Evolutionary conservation across 2,329 filamentous ascomycete species (phyloP), one percentile per base, ranked within the genome.

Genomic region (Colletotrichum viniferum): DNA sequence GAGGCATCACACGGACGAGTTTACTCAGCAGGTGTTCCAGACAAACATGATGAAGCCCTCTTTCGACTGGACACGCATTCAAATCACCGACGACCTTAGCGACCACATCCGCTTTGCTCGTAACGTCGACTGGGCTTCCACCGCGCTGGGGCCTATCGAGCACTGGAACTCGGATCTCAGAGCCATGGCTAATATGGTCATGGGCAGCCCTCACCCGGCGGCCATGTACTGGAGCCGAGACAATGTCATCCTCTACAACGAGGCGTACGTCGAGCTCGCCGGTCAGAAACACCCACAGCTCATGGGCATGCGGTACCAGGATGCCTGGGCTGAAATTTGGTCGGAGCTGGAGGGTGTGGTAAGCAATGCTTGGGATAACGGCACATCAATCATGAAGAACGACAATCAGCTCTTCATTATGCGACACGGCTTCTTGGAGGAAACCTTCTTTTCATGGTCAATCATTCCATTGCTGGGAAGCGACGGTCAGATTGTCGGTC

Each of bases 381-480:
- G 94, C 1, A 92, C 96, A 84, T 93, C 94, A 1, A 95, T 93
- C 0, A 95, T 96, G 93, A 96, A 96, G 82, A 92, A 96, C 78
- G 95, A 97, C 79, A 94, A 96, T 77, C 92, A 91, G 72, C 86
- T 96, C 2, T 95, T 96, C 79, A 89, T 97, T 36, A 87, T 89
- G 62, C 90, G 95, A 9, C 90, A 91, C 77, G 91, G 92, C 2
- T 95, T 90, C 76, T 84, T 95, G 2, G 94, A 97, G 82, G 95
- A 97, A 81, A 92, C 94, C 0, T 96, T 94, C 81, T 96, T 96
- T 81, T 94, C 93, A 14, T 96, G 94, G 94, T 94, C 92, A 2
- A 92, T 96, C 56, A 93, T 96, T 30, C 95, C 95, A 0, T 88
- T 96, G 77, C 90, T 96, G 2, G 94, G 94, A 4, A 88, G 89